Evolutionary conservation across 23 red algal genomes (phyloP), one percentile per base, ranked within the genome.

Genomic region (Gracilaria gracilis): DNA sequence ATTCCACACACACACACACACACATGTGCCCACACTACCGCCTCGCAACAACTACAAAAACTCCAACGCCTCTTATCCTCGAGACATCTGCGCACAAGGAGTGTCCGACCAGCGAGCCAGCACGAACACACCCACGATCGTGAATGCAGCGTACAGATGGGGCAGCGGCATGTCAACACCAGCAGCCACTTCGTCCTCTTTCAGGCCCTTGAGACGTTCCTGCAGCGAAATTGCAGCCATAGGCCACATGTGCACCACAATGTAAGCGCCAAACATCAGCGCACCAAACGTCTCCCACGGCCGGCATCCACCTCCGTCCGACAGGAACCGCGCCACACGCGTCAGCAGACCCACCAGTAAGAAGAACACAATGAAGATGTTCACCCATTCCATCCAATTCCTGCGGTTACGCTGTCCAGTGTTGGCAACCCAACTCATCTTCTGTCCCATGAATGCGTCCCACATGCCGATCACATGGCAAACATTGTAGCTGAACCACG

Each of bases 381-480:
- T 94, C 49, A 94, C 75, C 91, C 91, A 94, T 70, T 94, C 91
- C 82, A 94, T 86, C 81, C 91, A 85, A 29, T 85, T 87, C 48
- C 81, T 20, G 15, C 91, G 62, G 82, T 85, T 81, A 25, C 91
- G 69, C 65, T 94, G 65, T 25, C 91, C 91, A 1, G 91, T 94
- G 65, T 94, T 94, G 28, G 91, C 91, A 9, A 94, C 91, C 91
- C 91, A 94, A 17, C 81, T 67, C 82, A 94, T 81, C 82, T 78
- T 61, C 39, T 69, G 64, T 14, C 75, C 75, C 38, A 85, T 59
- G 25, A 94, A 74, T 23, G 91, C 91, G 16, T 94, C 81, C 49
- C 55, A 79, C 73, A 94, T 72, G 12, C 91, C 91, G 80, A 94
- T 81, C 6, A 86, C 83, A 57, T 94, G 91, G 46, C 82, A 86